Conservation (phyloP, 768 basidiomycete genomes). For the Trametopsis cervina region DNA sequence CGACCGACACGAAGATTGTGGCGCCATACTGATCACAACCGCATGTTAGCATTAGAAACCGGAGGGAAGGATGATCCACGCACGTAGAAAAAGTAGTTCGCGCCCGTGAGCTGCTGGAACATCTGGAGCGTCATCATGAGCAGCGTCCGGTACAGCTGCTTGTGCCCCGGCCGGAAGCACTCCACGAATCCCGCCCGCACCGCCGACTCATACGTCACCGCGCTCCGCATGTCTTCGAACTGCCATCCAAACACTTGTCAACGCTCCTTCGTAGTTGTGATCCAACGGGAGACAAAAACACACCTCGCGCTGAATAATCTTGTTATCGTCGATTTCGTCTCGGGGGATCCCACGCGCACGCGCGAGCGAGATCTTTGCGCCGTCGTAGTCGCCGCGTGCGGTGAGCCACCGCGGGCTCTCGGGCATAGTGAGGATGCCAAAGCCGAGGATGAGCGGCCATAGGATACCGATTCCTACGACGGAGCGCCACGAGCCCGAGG, state of each 20-base stretch:
- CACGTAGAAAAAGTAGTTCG: conserved; percentile 62
- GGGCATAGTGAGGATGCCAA: conserved; percentile 66
- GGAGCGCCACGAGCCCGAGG: conserved; percentile 52
- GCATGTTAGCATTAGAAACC: neutral
- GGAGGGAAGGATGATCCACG: conserved; percentile 6
- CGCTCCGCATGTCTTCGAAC: conserved; percentile 45
- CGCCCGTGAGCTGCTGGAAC: conserved; percentile 67
- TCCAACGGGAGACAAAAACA: conserved; percentile 1
- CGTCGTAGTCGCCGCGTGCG: conserved; percentile 36
- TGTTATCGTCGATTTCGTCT: conserved; percentile 32
- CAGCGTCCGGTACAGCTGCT: conserved; percentile 57
- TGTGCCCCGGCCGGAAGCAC: conserved; percentile 51
- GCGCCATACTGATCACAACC: conserved; percentile 37
- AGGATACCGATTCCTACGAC: conserved; percentile 55
- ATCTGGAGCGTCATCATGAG: conserved; percentile 60
- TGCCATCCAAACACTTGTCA: neutral
- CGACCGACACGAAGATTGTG: conserved; percentile 61
- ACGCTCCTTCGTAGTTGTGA: neutral
- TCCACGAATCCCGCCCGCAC: conserved; percentile 56
- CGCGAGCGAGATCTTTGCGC: conserved; percentile 43
- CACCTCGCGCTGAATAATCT: conserved; percentile 31
- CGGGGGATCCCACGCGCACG: conserved; percentile 40
- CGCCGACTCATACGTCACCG: conserved; percentile 42
- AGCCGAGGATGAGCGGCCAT: conserved; percentile 54
- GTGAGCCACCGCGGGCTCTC: conserved; percentile 61